Percentiles rank a stretch among this genome's conserved stretches.
Evolutionary conservation across 305 asterid species (phyloP).

Genomic region (Caryopteris hybrid): DNA sequence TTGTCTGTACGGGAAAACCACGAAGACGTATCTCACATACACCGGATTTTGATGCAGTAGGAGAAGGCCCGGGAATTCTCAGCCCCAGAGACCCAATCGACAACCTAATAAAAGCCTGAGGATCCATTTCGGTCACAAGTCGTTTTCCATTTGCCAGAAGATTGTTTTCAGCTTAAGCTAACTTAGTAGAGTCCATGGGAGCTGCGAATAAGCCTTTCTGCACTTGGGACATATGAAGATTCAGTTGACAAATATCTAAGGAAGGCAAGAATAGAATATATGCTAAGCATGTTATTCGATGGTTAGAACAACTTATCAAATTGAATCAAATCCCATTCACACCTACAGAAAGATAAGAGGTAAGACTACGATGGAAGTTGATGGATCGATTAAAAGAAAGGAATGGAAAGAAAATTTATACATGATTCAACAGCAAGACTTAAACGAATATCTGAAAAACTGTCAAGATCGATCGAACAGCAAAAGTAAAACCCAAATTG

Average conservation of each 20-base stretch:
- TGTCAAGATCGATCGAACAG: background rate
- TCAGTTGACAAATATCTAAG: background rate
- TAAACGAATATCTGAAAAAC: background rate
- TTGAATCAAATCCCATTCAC: background rate
- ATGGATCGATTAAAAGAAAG: background rate
- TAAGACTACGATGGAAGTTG: background rate
- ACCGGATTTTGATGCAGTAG: constrained; percentile 45
- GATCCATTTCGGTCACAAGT: constrained; percentile 67
- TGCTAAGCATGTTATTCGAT: background rate
- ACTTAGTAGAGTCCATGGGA: background rate
- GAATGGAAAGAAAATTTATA: background rate
- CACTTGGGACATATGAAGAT: background rate
- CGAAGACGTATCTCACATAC: constrained; percentile 85
- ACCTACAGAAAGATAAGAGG: background rate
- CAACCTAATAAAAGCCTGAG: constrained; percentile 82
- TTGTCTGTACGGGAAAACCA: constrained; percentile 91
- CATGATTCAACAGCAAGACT: background rate
- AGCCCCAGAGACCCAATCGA: constrained; percentile 80
- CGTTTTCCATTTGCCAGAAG: constrained; percentile 38
- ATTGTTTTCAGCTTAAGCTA: no score
- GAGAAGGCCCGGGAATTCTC: constrained; percentile 47
- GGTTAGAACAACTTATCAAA: background rate
- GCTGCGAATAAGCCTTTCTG: constrained; percentile 12
- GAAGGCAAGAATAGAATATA: background rate
- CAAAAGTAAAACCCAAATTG: no score